Evolutionary conservation across 306 rosid genomes (phyloP).

Genomic region (Vicia villosa): DNA sequence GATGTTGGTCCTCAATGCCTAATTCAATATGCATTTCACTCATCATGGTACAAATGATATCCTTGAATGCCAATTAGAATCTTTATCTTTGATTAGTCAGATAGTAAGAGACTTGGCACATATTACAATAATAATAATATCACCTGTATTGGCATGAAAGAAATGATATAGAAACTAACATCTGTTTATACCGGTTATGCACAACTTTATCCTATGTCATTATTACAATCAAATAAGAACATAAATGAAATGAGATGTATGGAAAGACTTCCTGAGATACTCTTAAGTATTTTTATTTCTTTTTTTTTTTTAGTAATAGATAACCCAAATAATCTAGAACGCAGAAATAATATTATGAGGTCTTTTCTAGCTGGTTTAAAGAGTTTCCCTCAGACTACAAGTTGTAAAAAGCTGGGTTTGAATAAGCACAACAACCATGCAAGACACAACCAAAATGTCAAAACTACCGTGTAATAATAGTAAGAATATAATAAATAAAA

Average conservation of each 20-base stretch:
- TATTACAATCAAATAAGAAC: background rate
- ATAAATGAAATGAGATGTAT: background rate
- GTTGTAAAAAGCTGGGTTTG: background rate
- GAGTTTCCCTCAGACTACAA: background rate
- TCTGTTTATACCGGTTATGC: background rate
- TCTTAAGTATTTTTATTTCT: no score
- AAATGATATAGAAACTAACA: background rate
- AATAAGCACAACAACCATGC: constrained; percentile 5
- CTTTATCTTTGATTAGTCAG: no score
- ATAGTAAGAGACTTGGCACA: background rate
- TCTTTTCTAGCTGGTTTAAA: background rate
- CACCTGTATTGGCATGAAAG: background rate
- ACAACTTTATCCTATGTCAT: no score
- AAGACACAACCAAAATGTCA: constrained; percentile 14
- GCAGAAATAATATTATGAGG: background rate
- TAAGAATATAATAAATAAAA: constrained; percentile 18
- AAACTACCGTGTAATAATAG: background rate
- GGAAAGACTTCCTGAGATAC: background rate
- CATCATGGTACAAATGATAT: no score
- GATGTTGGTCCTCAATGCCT: no score
- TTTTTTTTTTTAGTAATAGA: no score
- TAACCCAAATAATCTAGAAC: background rate
- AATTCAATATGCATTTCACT: no score
- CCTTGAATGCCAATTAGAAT: background rate
- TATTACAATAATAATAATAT: background rate